Conservation (phyloP, 73 alveolate genomes). For the Loxodes magnus region DNA sequence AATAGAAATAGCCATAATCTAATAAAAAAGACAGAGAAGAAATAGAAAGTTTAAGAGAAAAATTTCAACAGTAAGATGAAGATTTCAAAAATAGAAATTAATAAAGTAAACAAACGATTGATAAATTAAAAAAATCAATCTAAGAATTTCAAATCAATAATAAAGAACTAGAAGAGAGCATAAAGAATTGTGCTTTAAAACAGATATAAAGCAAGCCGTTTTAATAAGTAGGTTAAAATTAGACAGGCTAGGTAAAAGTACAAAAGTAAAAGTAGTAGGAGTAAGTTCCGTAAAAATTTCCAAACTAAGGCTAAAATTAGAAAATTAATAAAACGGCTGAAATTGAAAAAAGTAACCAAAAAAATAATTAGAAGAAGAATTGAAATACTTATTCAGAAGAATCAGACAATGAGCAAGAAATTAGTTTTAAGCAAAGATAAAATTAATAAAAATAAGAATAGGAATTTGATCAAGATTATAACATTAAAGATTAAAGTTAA, state of each 20-base stretch:
- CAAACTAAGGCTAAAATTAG: background rate
- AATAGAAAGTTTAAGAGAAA: conserved; percentile 70
- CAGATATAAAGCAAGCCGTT: conserved; percentile 17
- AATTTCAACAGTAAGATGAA: conserved; percentile 58
- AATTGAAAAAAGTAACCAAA: background rate
- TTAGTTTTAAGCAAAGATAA: background rate
- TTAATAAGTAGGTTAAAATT: conserved; percentile 14
- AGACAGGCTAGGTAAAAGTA: conserved; percentile 4
- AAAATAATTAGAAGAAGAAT: too few relatives aligned
- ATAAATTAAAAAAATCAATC: conserved; percentile 64
- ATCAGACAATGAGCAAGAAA: too few relatives aligned
- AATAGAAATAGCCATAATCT: conserved; percentile 22
- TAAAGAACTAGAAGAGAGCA: conserved; percentile 54
- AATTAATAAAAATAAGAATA: background rate
- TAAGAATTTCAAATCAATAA: conserved; percentile 62
- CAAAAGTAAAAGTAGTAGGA: background rate
- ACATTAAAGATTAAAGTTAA: too few relatives aligned
- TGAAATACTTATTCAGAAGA: too few relatives aligned
- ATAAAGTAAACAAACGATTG: conserved; percentile 72
- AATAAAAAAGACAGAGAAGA: conserved; percentile 84
- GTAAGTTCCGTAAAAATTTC: background rate
- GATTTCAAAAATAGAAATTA: conserved; percentile 67
- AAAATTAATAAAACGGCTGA: background rate
- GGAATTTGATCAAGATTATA: background rate
- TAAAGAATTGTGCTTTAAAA: conserved; percentile 46